phyloP scores from a whole-genome alignment of 331 rosid genomes.

The Telfairia occidentalis region DNA sequence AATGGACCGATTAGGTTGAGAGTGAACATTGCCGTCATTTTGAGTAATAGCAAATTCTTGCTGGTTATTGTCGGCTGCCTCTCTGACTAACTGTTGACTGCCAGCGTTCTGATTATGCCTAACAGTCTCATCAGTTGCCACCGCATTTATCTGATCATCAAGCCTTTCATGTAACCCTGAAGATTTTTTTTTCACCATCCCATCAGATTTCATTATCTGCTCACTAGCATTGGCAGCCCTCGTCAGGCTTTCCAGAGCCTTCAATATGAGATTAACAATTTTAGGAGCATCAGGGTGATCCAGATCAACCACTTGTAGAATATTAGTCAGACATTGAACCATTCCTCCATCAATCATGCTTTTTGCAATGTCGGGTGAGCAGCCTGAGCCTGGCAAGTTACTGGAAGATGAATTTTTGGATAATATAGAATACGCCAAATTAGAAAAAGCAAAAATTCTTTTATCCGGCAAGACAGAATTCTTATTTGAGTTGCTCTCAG shows the following conservation, averaged over 20 bases:
- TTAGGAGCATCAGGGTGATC: conserved; percentile 98
- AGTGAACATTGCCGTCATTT: conserved; percentile 33
- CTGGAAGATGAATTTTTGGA: conserved; percentile 84
- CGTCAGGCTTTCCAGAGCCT: conserved; percentile 80
- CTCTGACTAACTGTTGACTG: conserved; percentile 46
- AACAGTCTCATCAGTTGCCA: conserved; percentile 35
- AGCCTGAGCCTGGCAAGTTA: conserved; percentile 87
- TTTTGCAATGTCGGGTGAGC: conserved; percentile 92
- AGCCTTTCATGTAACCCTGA: conserved; percentile 46
- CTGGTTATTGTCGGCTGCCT: conserved; percentile 34
- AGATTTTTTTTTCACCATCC: conserved; percentile 57
- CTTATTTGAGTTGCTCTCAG: conserved; percentile 47
- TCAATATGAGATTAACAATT: conserved; percentile 74
- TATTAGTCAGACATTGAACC: conserved; percentile 71
- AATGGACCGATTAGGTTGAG: conserved; percentile 38
- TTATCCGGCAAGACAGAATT: conserved; percentile 72
- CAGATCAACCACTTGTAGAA: conserved; percentile 84
- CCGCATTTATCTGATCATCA: conserved; percentile 47
- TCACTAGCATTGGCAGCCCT: conserved; percentile 96
- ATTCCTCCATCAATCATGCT: conserved; percentile 96
- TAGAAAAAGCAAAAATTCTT: conserved; percentile 68
- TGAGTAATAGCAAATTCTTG: conserved; percentile 44
- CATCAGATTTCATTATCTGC: conserved; percentile 69
- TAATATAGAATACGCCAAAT: conserved; percentile 76
- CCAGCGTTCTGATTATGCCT: conserved; percentile 40